These are phyloP conservation scores for Gentiana straminea DNA, from an alignment of 257 asterid genomes.

Conservation along the genomic window DNA sequence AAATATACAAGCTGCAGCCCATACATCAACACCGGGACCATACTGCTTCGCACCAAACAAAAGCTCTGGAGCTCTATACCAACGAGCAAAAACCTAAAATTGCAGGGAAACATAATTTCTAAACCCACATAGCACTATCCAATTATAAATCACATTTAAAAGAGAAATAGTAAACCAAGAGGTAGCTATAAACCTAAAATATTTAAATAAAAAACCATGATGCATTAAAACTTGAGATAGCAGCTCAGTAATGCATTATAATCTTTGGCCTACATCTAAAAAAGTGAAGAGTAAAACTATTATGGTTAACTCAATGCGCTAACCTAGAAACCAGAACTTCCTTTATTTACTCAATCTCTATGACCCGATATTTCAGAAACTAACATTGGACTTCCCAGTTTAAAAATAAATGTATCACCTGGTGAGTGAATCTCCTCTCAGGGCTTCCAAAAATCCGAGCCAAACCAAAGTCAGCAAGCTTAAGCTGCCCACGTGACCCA, in stretches of 20 bases:
- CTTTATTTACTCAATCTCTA: no score
- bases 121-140: no score
- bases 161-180: no score
- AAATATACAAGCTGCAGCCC: conserved; percentile 99
- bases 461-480: conserved; percentile 96
- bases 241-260: no score
- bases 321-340: no score
- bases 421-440: conserved; percentile 90
- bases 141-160: no score
- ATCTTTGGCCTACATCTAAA: neutral
- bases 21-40: conserved; percentile 96
- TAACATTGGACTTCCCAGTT: neutral
- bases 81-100: conserved; percentile 91
- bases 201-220: no score
- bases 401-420: conserved; percentile 37
- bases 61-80: conserved; percentile 98
- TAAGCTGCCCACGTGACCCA: conserved; percentile 85
- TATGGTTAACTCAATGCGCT: no score
- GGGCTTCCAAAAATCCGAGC: conserved; percentile 98
- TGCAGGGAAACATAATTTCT: neutral
- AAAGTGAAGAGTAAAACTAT: no score
- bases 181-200: no score
- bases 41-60: conserved; percentile 97
- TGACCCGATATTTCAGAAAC: no score
- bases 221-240: no score